These are phyloP conservation scores for Alternaria sp. DNA, from an alignment of 2,329 filamentous ascomycete genomes.

Conservation along the genomic window DNA sequence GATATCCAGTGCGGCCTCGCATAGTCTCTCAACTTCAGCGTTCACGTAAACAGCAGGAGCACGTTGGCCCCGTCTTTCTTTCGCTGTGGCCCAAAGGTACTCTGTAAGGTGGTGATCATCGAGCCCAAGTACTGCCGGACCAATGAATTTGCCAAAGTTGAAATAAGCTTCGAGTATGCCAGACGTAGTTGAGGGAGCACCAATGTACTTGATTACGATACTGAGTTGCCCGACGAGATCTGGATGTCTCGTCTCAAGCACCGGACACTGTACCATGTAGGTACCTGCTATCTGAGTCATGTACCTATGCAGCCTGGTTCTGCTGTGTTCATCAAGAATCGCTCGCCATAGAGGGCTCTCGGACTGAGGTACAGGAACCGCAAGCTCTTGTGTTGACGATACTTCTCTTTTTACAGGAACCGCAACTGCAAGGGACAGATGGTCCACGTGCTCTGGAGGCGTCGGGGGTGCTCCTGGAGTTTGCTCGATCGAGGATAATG, in stretches of 20 bases:
- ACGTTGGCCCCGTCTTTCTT: neutral
- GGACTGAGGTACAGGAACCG: no score
- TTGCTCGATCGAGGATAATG: neutral
- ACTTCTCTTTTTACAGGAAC: no score
- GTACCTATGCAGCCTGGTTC: neutral
- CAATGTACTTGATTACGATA: rapidly evolving
- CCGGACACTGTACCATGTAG: neutral
- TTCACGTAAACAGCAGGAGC: rapidly evolving
- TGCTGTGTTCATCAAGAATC: no score
- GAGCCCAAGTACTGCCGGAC: neutral
- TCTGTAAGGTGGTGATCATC: neutral
- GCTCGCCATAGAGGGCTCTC: no score
- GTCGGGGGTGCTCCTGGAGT: neutral
- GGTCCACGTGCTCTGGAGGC: neutral
- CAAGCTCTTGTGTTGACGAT: no score
- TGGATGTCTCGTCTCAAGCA: neutral
- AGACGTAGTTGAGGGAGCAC: neutral
- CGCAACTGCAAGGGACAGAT: neutral
- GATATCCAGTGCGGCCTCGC: neutral
- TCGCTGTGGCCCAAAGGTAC: neutral
- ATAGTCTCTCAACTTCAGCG: neutral
- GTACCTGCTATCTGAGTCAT: neutral
- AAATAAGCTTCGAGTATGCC: neutral
- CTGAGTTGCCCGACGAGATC: neutral
- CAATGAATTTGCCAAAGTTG: neutral